These are phyloP conservation scores for Globisporangium rhizosaccharum DNA, from an alignment of 352 stramenopile species.

Conservation along the genomic window DNA sequence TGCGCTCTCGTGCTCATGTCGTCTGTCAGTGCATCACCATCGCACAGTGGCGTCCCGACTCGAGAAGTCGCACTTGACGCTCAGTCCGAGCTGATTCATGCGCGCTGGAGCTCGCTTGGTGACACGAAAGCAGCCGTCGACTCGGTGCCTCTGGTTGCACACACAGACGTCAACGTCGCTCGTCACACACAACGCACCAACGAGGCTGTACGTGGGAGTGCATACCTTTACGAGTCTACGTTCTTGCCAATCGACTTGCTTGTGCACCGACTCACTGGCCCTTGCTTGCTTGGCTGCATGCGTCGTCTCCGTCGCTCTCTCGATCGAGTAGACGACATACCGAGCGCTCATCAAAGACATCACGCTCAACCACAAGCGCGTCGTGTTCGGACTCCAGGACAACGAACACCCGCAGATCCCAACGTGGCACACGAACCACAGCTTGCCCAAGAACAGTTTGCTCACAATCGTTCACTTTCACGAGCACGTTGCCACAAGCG, in stretches of 20 bases:
- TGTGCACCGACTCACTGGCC: background rate
- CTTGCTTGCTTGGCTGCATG: background rate
- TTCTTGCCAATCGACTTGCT: background rate
- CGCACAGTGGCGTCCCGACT: too few species aligned
- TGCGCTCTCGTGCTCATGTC: too few species aligned
- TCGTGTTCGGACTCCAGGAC: background rate
- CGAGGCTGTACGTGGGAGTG: background rate
- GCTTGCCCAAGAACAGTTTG: background rate
- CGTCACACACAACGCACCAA: background rate
- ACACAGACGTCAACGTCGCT: too few species aligned
- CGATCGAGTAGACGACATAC: slow-evolving; percentile 1
- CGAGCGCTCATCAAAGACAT: slow-evolving; percentile 5
- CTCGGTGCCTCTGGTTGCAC: background rate
- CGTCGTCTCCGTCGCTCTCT: too few species aligned
- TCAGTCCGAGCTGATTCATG: too few species aligned
- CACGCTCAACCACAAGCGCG: slow-evolving; percentile 7
- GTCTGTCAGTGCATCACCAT: too few species aligned
- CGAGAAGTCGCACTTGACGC: too few species aligned
- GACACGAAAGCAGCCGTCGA: background rate
- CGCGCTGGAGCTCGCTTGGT: too few species aligned
- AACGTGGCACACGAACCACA: slow-evolving; percentile 1
- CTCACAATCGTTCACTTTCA: slow-evolving; percentile 1
- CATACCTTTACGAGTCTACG: too few species aligned
- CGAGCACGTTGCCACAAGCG: background rate
- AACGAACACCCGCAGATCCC: background rate